Conservation (phyloP, 2,329 filamentous ascomycete genomes). For the Monilinia polystroma region DNA sequence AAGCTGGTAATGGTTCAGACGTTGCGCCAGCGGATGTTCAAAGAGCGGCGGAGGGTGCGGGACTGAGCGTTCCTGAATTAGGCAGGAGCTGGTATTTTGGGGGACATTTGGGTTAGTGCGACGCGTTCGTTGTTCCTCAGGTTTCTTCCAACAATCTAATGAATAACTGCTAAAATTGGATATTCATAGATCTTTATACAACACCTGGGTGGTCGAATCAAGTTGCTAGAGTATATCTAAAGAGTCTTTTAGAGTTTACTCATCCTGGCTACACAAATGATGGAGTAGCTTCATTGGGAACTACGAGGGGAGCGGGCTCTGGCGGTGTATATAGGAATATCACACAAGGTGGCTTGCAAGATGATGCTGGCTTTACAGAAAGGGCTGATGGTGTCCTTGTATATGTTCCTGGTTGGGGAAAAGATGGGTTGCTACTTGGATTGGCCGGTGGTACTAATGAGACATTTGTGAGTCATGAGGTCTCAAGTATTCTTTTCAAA, state of each 20-base stretch:
- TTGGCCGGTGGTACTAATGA: conserved; percentile 69
- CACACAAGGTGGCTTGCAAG: conserved; percentile 68
- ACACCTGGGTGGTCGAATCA: conserved; percentile 65
- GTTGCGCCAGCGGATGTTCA: conserved; percentile 57
- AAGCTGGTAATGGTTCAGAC: conserved; percentile 61
- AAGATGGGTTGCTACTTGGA: conserved; percentile 67
- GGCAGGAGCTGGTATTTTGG: conserved; percentile 78
- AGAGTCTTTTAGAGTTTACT: conserved; percentile 72
- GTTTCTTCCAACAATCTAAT: neutral
- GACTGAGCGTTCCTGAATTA: conserved; percentile 65
- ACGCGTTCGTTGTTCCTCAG: neutral
- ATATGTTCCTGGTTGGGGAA: conserved; percentile 73
- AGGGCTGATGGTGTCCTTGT: conserved; percentile 71
- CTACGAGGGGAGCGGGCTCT: conserved; percentile 54
- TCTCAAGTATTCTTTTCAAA: neutral
- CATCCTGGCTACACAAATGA: conserved; percentile 68
- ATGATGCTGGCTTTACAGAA: conserved; percentile 65
- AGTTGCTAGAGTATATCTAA: conserved; percentile 65
- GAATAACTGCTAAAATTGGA: neutral
- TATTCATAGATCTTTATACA: conserved; percentile 47
- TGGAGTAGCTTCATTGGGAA: conserved; percentile 56
- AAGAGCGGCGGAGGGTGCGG: conserved; percentile 71
- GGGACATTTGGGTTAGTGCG: conserved; percentile 51
- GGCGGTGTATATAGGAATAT: conserved; percentile 71
- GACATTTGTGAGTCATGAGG: conserved; percentile 56